Conservation (phyloP, 2,329 filamentous ascomycete genomes). For the Colletotrichum shisoi region DNA sequence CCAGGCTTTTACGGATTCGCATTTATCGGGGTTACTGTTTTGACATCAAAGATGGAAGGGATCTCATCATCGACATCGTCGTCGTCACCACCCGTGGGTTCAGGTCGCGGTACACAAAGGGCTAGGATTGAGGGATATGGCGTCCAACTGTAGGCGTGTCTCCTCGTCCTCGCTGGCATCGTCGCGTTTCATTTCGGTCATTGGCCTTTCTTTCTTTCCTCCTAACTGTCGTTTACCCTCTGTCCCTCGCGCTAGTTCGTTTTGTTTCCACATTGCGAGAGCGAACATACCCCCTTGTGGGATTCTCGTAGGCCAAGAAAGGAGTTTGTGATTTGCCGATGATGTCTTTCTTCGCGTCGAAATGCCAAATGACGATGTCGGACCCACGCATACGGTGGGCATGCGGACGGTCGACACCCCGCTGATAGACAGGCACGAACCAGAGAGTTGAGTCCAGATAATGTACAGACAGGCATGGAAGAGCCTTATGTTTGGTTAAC, state of each 20-base stretch:
- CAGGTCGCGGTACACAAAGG: conserved; percentile 5
- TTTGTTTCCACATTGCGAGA: conserved; percentile 12
- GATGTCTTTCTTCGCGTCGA: background rate
- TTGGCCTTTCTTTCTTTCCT: conserved; percentile 1
- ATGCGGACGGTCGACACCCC: conserved; percentile 3
- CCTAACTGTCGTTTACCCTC: background rate
- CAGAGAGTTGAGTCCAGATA: background rate
- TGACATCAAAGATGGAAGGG: conserved; percentile 36
- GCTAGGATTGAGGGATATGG: conserved; percentile 7
- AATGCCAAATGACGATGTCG: conserved; percentile 1
- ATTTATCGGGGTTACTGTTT: conserved; percentile 33
- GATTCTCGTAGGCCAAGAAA: conserved; percentile 32
- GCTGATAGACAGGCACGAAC: conserved; percentile 30
- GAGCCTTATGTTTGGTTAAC: conserved; percentile 1
- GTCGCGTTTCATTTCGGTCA: conserved; percentile 8
- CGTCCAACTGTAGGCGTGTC: conserved; percentile 6
- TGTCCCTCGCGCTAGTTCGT: background rate
- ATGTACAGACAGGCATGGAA: background rate
- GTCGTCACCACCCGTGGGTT: background rate
- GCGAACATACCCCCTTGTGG: conserved; percentile 35
- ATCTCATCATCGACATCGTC: conserved; percentile 18
- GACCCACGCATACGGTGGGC: conserved; percentile 5
- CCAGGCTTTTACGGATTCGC: conserved; percentile 31
- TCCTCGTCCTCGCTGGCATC: conserved; percentile 11
- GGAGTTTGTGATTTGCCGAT: conserved; percentile 31